Evolutionary conservation across 306 rosid genomes (phyloP).

Genomic region (Myrica gale): DNA sequence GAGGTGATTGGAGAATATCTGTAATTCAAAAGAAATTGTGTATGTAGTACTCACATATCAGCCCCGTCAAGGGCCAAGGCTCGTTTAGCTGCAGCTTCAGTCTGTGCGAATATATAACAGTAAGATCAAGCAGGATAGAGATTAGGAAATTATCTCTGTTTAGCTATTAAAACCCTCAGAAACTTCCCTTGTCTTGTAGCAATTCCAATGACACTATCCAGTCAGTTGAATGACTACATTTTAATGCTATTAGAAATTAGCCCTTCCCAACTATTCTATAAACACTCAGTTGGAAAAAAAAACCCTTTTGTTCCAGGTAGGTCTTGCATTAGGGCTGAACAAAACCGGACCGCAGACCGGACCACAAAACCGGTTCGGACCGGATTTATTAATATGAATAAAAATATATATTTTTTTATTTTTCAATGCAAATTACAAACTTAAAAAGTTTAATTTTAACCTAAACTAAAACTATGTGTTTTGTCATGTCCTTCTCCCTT

Average conservation of each 20-base stretch:
- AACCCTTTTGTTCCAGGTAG: background rate
- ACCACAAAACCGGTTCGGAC: no score
- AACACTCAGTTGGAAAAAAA: background rate
- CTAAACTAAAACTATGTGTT: no score
- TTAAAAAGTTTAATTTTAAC: no score
- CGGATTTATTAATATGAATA: no score
- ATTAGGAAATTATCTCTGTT: background rate
- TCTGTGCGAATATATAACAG: slow-evolving; percentile 47
- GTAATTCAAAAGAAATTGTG: slow-evolving; percentile 10
- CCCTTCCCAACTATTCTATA: background rate
- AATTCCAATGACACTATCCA: background rate
- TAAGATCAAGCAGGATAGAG: slow-evolving; percentile 17
- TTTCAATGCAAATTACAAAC: no score
- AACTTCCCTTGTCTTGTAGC: background rate
- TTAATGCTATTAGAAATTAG: background rate
- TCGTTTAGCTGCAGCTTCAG: slow-evolving; percentile 88
- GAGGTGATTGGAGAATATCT: background rate
- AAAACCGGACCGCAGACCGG: no score
- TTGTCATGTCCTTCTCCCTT: no score
- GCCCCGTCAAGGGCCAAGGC: slow-evolving; percentile 90
- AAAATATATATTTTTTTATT: no score
- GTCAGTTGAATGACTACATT: background rate
- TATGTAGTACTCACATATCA: slow-evolving; percentile 70
- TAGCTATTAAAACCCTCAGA: background rate
- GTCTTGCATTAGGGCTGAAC: no score